These are phyloP conservation scores for Thielaviopsis punctulata DNA, from an alignment of 2,329 filamentous ascomycete genomes.

Conservation along the genomic window DNA sequence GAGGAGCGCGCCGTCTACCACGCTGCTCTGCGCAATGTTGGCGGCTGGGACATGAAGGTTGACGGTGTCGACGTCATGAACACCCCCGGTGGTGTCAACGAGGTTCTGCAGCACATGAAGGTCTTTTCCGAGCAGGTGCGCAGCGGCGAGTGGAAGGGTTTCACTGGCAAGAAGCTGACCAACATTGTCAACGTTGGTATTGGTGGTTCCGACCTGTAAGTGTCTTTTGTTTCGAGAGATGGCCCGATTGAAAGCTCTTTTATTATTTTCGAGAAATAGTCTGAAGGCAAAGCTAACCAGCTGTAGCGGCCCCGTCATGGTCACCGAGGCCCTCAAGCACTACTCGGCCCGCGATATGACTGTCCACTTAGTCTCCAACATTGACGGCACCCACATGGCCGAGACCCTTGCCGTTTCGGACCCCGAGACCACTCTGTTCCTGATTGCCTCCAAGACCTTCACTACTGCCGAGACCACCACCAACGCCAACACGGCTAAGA, in stretches of 20 bases:
- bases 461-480: too few relatives aligned
- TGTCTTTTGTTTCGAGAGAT: too few relatives aligned
- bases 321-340: slow-evolving; percentile 89
- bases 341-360: slow-evolving; percentile 77
- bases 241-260: too few relatives aligned
- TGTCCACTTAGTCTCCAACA: slow-evolving; percentile 98
- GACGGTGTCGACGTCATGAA: slow-evolving; percentile 87
- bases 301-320: slow-evolving; percentile 84
- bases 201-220: slow-evolving; percentile 93
- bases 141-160: slow-evolving; percentile 92
- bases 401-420: slow-evolving; percentile 80
- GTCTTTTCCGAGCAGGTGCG: slow-evolving; percentile 91
- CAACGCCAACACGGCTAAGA: slow-evolving; percentile 93
- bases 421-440: slow-evolving; percentile 96
- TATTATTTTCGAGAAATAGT: too few relatives aligned
- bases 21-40: slow-evolving; percentile 77
- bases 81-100: slow-evolving; percentile 72
- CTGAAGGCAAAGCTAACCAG: slow-evolving; percentile 15
- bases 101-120: slow-evolving; percentile 92
- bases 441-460: slow-evolving; percentile 97
- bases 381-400: slow-evolving; percentile 93
- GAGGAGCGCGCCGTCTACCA: slow-evolving; percentile 94
- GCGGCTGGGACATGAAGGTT: slow-evolving; percentile 66
- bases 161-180: slow-evolving; percentile 89
- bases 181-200: slow-evolving; percentile 97